Evolutionary conservation across 768 basidiomycete genomes (phyloP), one percentile per base, ranked within the genome.

Genomic region (Termitomyces sp.): DNA sequence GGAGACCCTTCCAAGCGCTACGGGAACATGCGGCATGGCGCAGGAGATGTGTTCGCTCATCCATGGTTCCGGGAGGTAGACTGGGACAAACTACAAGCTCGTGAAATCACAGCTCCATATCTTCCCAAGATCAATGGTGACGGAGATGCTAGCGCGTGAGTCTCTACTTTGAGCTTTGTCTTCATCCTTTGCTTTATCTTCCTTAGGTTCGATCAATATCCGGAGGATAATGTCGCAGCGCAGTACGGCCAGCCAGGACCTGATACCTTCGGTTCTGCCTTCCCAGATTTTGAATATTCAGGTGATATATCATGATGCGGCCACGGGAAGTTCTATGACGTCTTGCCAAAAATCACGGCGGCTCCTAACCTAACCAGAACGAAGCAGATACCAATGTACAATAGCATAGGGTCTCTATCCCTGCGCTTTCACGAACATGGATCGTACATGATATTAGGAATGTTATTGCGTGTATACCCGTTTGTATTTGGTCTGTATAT

Each of bases 21-120:
- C 62, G 96, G 96, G 0, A 98, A 98, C 73, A 68, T 98, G 75
- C 79, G 80, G 52, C 84, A 93, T 64, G 96, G 94, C 20, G 89
- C 88, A 6, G 87, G 85, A 32, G 96, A 98, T 70, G 93, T 98
- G 35, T 95, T 95, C 69, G 82, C 84, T 18, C 96, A 98, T 69
- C 82, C 83, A 3, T 98, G 95, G 95, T 98, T 98, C 69, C 77
- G 83, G 43, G 94, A 98, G 73, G 94, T 98, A 22, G 88, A 93
- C 62, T 98, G 94, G 94, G 80, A 81, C 49, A 87, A 85, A 72
- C 73, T 98, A 54, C 81, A 80, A 65, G 79, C 80, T 49, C 78
- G 93, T 64, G 93, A 98, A 66, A 98, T 99, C 56, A 90, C 90
- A 14, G 92, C 97, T 24, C 97, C 97, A 3, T 99, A 97, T 74